Evolutionary conservation across 768 basidiomycete genomes (phyloP).

Genomic region (Leccinum ochraceum): DNA sequence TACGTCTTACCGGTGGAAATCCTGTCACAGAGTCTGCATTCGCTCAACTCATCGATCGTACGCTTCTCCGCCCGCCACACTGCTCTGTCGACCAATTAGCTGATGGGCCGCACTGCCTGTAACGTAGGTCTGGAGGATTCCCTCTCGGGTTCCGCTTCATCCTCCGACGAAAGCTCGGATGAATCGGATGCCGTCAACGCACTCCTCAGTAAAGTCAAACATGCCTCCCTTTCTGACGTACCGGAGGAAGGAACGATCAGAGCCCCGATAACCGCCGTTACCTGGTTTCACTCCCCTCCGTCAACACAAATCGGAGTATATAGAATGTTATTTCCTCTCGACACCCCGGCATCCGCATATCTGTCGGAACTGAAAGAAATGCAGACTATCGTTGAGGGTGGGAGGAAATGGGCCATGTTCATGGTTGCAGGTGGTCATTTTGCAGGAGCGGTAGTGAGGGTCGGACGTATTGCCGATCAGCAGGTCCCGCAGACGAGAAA

Average conservation of each 20-base stretch:
- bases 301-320: slow-evolving; percentile 92
- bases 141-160: slow-evolving; percentile 88
- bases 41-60: slow-evolving; percentile 79
- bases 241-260: slow-evolving; percentile 41
- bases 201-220: slow-evolving; percentile 64
- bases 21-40: slow-evolving; percentile 74
- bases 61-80: slow-evolving; percentile 16
- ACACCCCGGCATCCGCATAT: slow-evolving; percentile 44
- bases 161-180: slow-evolving; percentile 52
- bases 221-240: slow-evolving; percentile 45
- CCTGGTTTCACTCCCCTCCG: slow-evolving; percentile 90
- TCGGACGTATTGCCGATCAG: slow-evolving; percentile 55
- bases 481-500: slow-evolving; percentile 44
- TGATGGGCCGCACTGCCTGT: background rate
- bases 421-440: slow-evolving; percentile 99
- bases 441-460: slow-evolving; percentile 85
- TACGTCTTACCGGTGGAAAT: slow-evolving; percentile 61
- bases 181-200: slow-evolving; percentile 67
- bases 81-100: background rate
- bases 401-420: slow-evolving; percentile 88
- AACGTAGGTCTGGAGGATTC: slow-evolving; percentile 76
- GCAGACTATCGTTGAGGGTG: slow-evolving; percentile 55
- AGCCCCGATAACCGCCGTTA: slow-evolving; percentile 63
- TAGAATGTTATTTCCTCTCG: slow-evolving; percentile 65
- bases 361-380: slow-evolving; percentile 63